Conservation (phyloP, 2,329 filamentous ascomycete species). For the Cucurbitaria berberidis region DNA sequence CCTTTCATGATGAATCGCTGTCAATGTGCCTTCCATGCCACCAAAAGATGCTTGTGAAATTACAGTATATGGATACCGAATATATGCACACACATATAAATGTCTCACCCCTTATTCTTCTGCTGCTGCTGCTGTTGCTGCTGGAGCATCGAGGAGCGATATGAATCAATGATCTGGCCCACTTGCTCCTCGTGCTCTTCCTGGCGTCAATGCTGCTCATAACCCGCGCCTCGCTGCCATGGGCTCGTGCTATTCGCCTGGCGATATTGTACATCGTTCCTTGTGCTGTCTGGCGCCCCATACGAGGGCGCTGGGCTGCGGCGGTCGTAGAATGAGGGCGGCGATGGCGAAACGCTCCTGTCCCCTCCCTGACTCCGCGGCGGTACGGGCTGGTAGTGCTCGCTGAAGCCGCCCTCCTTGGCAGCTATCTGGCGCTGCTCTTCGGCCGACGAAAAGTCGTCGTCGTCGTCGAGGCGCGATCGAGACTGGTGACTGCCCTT, state of each 20-base stretch:
- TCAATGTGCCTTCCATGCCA: constrained; percentile 28
- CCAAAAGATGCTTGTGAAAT: constrained; percentile 26
- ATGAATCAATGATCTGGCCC: constrained; percentile 45
- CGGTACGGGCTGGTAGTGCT: constrained; percentile 49
- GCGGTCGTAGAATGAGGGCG: constrained; percentile 44
- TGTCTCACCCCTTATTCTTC: constrained; percentile 27
- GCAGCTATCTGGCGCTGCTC: constrained; percentile 40
- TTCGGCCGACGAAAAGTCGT: constrained; percentile 67
- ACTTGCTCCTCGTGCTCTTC: constrained; percentile 46
- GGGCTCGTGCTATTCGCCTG: constrained; percentile 63
- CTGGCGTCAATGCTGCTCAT: constrained; percentile 62
- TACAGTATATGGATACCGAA: constrained; percentile 29
- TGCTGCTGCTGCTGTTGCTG: constrained; percentile 18
- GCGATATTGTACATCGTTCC: constrained; percentile 47
- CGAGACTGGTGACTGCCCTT: constrained; percentile 53
- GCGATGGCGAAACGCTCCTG: constrained; percentile 45
- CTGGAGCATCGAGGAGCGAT: constrained; percentile 38
- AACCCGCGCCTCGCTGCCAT: constrained; percentile 70
- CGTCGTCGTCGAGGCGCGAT: constrained; percentile 74
- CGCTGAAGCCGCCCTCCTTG: constrained; percentile 50
- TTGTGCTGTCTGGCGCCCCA: constrained; percentile 46
- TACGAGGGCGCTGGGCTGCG: constrained; percentile 40
- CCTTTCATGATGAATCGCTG: constrained; percentile 28
- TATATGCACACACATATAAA: constrained; percentile 37
- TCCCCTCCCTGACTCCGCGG: constrained; percentile 51